Base-by-base conservation (phyloP, 1,139 yeast species). In the Blastobotrys ciferrii region DNA sequence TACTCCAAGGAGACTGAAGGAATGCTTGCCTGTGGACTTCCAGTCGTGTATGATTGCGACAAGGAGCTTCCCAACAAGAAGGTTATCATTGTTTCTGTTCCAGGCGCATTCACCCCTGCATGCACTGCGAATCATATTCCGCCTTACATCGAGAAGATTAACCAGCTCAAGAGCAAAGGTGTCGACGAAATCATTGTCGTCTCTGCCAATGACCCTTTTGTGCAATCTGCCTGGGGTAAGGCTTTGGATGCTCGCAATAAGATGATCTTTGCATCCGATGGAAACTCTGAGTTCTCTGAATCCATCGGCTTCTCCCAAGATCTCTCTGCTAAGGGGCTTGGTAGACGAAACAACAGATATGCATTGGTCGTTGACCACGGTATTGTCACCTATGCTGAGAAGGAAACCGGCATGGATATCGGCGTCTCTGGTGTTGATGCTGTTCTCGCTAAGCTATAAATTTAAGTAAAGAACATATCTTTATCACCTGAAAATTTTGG, bases 101-200 rank as follows among this genome's bases (percentile, higher is more conserved):
- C 96, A 53, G 95, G 95, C 56, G 95, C 96, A 19, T 88, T 87
- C 76, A 86, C 96, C 33, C 95, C 95, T 57, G 82, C 95, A 4
- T 88, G 96, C 71, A 81, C 92, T 32, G 86, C 81, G 56, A 73
- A 76, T 58, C 96, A 89, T 68, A 80, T 88, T 57, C 96, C 96
- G 23, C 87, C 82, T 14, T 87, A 75, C 69, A 70, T 88, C 53
- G 67, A 72, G 47, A 71, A 78, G 48, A 61, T 77, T 47, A 65
- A 65, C 9, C 77, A 81, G 49, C 84, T 84, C 51, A 76, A 79
- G 68, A 70, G 73, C 46, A 84, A 83, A 68, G 87, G 89, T 19
- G 86, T 85, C 38, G 87, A 82, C 64, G 80, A 78, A 61, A 73
- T 89, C 47, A 73, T 87, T 51, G 84, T 88, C 30, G 65, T 87